Evolutionary conservation across 257 asterid genomes (phyloP), one percentile per base, ranked within the genome.

Genomic region (Pogostemon cablin): DNA sequence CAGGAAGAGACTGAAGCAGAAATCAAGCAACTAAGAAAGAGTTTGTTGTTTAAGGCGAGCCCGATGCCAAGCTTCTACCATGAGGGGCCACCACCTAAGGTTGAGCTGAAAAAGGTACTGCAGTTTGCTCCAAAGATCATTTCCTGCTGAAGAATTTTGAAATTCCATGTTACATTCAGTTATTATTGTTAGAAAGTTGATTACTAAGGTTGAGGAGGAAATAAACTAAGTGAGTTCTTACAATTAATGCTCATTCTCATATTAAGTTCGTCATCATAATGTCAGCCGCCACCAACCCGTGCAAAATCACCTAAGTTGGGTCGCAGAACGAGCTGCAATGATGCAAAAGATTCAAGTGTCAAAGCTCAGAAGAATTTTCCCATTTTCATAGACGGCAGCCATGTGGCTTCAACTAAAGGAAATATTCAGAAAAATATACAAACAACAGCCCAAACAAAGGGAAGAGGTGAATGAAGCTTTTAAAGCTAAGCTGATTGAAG

Each of bases 41-140:
- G 84, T 75, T 78, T 90, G 83, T 7, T 39, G 39, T 90, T 90
- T 72, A 90, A 90, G 83, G 97, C 97, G 52, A 83, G 72, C 75
- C 97, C 97, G 3, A 83, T 90, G 97, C 97, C 97, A 69, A 86
- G 88, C 83, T 90, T 90, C 81, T 90, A 90, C 84, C 87, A 85
- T 8, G 97, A 90, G 73, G 93, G 90, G 34, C 93, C 91, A 10
- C 97, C 93, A 20, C 91, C 93, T 8, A 86, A 86, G 82, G 83
- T 75, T 67, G 88, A 90, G 80, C 63, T 88, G 74, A 86, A 90
- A 79, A 90, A 90, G 97, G 97, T 88, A 67, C 38, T 39, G 12
- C 48, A 56, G 6, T 61, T 37, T 40, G 17, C 46, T 50, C 38
- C 47, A 64, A 43, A 39, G 7, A 40, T 39, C 63, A 42, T 48